Base-by-base conservation (phyloP, 768 basidiomycete genomes). In the Pleurotus pulmonarius region DNA sequence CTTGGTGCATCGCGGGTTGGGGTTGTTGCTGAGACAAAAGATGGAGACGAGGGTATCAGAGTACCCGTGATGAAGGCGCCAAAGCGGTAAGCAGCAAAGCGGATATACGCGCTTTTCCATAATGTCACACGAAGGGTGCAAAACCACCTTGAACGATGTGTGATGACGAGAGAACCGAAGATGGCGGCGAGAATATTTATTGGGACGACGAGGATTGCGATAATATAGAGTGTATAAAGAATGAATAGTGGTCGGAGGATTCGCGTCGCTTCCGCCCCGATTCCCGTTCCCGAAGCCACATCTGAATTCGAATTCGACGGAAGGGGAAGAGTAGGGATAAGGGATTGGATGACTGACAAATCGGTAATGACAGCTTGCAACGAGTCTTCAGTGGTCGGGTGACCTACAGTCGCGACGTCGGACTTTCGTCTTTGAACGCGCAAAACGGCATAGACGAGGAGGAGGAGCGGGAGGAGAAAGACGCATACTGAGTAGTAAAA, bases 61-160 rank as follows among this genome's bases (percentile, higher is more conserved):
- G 1, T 44, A 34, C 86, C 87, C 46, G 82, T 77, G 55, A 92
- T 46, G 60, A 74, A 55, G 20, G 85, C 69, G 76, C 77, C 76
- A 46, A 75, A 1, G 58, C 73, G 69, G 66, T 87, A 90, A 53
- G 77, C 59, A 29, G 75, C 64, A 83, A 87, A 85, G 62, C 90
- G 82, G 65, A 87, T 67, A 73, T 86, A 83, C 20, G 88, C 85
- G 63, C 83, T 86, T 49, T 83, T 77, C 70, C 80, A 78, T 61
- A 94, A 70, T 8, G 77, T 75, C 4, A 75, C 68, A 55, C 82
- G 79, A 56, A 86, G 72, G 56, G 82, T 72, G 49, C 65, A 67
- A 0, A 79, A 83, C 83, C 87, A 92, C 11, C 86, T 86, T 0
- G 91, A 87, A 51, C 83, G 81, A 72, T 82, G 83, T 15, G 79